Percentiles rank a stretch among this genome's conserved stretches.
Conservation (phyloP, 352 stramenopile genomes). For the Pythium insidiosum region DNA sequence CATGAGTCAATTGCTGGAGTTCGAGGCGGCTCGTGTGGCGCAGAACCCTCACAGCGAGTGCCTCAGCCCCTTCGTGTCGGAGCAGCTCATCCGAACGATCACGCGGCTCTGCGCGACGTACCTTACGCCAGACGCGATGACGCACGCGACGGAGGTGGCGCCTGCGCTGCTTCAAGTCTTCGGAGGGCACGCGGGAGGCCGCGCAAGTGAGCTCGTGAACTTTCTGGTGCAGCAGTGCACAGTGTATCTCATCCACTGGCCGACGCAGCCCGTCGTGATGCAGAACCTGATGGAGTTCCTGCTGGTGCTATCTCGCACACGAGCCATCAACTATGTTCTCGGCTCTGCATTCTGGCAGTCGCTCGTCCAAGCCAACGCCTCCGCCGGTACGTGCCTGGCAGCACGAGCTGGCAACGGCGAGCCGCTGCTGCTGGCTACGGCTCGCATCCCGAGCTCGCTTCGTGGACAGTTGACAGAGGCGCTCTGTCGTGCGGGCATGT, state of each 20-base stretch:
- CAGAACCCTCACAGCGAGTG: constrained; percentile 40
- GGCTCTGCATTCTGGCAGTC: constrained; percentile 54
- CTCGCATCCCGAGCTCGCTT: constrained; percentile 43
- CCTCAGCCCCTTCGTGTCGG: constrained; percentile 76
- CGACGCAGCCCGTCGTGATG: constrained; percentile 76
- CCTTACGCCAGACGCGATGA: constrained; percentile 36
- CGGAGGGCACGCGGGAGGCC: constrained; percentile 42
- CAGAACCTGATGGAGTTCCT: constrained; percentile 77
- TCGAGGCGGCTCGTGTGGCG: constrained; percentile 51
- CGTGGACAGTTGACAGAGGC: constrained; percentile 62
- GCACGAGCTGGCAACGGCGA: constrained; percentile 11
- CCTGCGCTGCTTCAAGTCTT: constrained; percentile 57
- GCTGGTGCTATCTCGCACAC: constrained; percentile 54
- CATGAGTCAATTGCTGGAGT: constrained; percentile 63
- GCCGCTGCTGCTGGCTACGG: constrained; percentile 35
- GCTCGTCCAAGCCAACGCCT: constrained; percentile 64
- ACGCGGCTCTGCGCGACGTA: constrained; percentile 75
- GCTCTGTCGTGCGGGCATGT: constrained; percentile 68
- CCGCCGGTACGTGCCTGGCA: constrained; percentile 45
- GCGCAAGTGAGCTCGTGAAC: constrained; percentile 45
- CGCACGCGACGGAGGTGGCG: constrained; percentile 24
- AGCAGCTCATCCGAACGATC: constrained; percentile 63
- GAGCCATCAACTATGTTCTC: constrained; percentile 49
- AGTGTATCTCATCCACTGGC: constrained; percentile 74
- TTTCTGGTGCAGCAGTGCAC: constrained; percentile 65